These are phyloP conservation scores for Karstenula rhodostoma DNA, from an alignment of 2,329 filamentous ascomycete genomes.

Conservation along the genomic window DNA sequence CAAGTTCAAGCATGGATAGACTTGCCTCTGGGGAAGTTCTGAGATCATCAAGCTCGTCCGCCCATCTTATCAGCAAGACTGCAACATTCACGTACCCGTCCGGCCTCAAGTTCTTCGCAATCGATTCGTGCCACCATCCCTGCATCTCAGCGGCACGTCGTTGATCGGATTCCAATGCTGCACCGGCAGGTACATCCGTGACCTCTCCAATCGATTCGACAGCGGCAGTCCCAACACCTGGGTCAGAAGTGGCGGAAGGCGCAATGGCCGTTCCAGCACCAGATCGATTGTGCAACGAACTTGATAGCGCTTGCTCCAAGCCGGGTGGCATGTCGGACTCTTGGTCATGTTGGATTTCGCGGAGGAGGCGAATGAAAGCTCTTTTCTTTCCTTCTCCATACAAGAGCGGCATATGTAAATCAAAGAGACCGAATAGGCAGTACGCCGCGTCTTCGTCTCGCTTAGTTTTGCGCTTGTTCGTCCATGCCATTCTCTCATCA, in stretches of 20 bases:
- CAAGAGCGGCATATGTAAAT: slow-evolving; percentile 12
- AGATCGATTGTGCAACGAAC: no score
- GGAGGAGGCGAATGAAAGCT: slow-evolving; percentile 10
- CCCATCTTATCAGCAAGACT: slow-evolving; percentile 49
- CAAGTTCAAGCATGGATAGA: background rate
- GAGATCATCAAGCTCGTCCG: slow-evolving; percentile 44
- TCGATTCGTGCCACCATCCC: slow-evolving; percentile 43
- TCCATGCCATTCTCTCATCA: slow-evolving; percentile 21
- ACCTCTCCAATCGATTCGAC: background rate
- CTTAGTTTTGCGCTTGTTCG: slow-evolving; percentile 19
- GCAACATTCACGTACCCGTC: slow-evolving; percentile 45
- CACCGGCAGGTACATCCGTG: background rate
- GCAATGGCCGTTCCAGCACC: no score
- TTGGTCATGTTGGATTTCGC: background rate
- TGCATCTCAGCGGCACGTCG: slow-evolving; percentile 37
- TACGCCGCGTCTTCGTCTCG: slow-evolving; percentile 18
- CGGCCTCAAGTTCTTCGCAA: slow-evolving; percentile 36
- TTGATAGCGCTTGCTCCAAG: background rate
- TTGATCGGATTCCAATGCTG: background rate
- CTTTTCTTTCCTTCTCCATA: slow-evolving; percentile 10
- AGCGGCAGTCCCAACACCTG: no score
- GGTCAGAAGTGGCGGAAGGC: no score
- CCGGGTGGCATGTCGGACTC: background rate
- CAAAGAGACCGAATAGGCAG: slow-evolving; percentile 26
- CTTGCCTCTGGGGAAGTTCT: slow-evolving; percentile 42